phyloP scores from a whole-genome alignment of 202 grass and related monocot species.

The Schoenoplectus tabernaemontani region DNA sequence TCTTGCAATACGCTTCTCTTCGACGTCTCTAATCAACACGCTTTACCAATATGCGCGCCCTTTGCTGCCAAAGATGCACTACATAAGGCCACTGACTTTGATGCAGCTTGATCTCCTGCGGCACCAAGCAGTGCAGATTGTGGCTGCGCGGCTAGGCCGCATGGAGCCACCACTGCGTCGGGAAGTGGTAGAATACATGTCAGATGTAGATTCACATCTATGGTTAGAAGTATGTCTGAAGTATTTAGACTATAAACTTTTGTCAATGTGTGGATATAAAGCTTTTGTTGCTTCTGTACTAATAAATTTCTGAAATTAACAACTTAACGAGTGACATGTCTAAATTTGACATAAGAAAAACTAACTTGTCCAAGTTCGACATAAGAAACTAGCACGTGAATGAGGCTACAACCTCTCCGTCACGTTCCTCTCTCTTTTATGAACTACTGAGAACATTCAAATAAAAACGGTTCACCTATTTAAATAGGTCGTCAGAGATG shows the following conservation, averaged over 20 bases:
- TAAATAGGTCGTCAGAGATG: no score
- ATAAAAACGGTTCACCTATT: no score
- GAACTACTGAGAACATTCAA: no score
- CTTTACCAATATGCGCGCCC: conserved; percentile 69
- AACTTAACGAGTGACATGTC: no score
- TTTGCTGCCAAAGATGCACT: conserved; percentile 94
- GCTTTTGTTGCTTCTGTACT: no score
- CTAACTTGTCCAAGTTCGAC: no score
- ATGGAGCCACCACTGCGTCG: conserved; percentile 96
- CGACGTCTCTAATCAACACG: conserved; percentile 81
- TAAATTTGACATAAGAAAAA: no score
- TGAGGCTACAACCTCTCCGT: no score
- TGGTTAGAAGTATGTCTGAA: conserved; percentile 26
- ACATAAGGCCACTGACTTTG: conserved; percentile 70
- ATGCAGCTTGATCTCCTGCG: conserved; percentile 77
- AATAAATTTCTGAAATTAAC: no score
- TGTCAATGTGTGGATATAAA: no score
- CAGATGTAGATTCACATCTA: conserved; percentile 75
- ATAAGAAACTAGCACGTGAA: no score
- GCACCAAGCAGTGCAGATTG: conserved; percentile 82
- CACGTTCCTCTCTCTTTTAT: no score
- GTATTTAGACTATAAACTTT: not conserved
- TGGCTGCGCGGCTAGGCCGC: conserved; percentile 70
- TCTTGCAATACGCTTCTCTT: conserved; percentile 87
- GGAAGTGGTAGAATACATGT: conserved; percentile 99